These are phyloP conservation scores for Ganoderma lingzhi DNA, from an alignment of 1,284 basidiomycete species.

Conservation along the genomic window DNA sequence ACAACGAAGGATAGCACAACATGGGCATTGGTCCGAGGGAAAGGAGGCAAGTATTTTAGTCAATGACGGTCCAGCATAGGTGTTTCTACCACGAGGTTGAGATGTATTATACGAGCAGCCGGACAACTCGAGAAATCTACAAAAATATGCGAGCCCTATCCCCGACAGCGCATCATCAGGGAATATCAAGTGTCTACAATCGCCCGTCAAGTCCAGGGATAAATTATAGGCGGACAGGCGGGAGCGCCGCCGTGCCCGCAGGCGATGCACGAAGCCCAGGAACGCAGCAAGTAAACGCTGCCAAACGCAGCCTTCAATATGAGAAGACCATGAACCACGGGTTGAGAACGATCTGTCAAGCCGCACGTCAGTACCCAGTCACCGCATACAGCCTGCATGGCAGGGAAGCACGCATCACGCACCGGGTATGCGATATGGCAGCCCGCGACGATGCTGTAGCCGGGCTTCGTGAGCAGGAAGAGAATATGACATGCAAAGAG, in stretches of 20 bases:
- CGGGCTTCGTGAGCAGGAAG: slow-evolving; percentile 1
- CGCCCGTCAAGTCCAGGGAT: slow-evolving; percentile 1
- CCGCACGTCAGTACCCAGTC: background rate
- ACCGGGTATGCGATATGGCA: slow-evolving; percentile 50
- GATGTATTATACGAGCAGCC: slow-evolving; percentile 2
- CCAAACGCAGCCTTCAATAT: slow-evolving; percentile 12
- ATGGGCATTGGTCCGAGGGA: background rate
- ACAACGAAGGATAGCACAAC: background rate
- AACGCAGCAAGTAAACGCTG: background rate
- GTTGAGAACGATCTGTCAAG: slow-evolving; percentile 72
- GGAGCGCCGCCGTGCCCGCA: background rate
- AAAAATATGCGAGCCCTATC: background rate
- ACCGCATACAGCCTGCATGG: background rate
- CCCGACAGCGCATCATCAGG: background rate
- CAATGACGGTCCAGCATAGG: background rate
- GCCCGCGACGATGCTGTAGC: slow-evolving; percentile 58
- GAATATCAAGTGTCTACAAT: background rate
- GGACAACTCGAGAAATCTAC: background rate
- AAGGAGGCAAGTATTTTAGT: background rate
- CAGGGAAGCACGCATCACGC: background rate
- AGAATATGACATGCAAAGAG: background rate
- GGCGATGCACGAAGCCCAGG: background rate
- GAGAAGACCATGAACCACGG: slow-evolving; percentile 80
- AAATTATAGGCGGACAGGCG: background rate
- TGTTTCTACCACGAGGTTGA: background rate